Percentiles rank a stretch among this genome's conserved stretches.
phyloP scores from a whole-genome alignment of 139 green algal genomes.

The Chlorella ohadii region DNA sequence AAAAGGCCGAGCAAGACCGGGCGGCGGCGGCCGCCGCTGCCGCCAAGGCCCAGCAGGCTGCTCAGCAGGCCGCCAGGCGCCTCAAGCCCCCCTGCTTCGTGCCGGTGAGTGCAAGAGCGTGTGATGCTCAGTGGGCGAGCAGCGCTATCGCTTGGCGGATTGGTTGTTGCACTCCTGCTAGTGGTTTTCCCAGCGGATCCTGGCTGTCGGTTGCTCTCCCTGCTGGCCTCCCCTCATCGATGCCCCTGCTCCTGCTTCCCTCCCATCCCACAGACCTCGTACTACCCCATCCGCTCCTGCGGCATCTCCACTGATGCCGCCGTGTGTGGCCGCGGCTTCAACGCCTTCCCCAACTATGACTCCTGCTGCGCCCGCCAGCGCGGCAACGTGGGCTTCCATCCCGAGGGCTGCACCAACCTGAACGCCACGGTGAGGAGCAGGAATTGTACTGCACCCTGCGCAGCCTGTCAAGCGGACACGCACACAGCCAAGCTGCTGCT shows the following conservation, averaged over 20 bases:
- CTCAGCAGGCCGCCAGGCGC: neutral
- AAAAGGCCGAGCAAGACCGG: neutral
- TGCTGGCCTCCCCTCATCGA: too few relatives aligned
- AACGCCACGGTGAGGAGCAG: neutral
- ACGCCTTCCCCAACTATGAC: neutral
- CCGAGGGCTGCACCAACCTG: neutral
- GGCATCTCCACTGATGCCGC: neutral
- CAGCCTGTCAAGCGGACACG: too few relatives aligned
- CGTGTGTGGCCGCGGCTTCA: neutral
- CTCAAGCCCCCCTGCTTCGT: neutral
- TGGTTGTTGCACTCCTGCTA: too few relatives aligned
- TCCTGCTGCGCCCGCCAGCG: neutral
- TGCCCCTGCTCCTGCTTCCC: neutral
- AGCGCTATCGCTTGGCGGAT: too few relatives aligned
- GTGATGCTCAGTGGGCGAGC: too few relatives aligned
- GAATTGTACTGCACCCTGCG: too few relatives aligned
- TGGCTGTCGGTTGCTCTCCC: too few relatives aligned
- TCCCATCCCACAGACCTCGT: neutral
- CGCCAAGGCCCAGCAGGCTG: neutral
- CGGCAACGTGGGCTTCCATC: neutral
- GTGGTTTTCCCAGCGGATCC: too few relatives aligned
- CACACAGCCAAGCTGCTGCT: too few relatives aligned
- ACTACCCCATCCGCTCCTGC: neutral
- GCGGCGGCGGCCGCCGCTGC: neutral
- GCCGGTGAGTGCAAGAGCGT: neutral